Conservation (phyloP, 805 yeast species). For the Grigorovia transvaalensis region DNA sequence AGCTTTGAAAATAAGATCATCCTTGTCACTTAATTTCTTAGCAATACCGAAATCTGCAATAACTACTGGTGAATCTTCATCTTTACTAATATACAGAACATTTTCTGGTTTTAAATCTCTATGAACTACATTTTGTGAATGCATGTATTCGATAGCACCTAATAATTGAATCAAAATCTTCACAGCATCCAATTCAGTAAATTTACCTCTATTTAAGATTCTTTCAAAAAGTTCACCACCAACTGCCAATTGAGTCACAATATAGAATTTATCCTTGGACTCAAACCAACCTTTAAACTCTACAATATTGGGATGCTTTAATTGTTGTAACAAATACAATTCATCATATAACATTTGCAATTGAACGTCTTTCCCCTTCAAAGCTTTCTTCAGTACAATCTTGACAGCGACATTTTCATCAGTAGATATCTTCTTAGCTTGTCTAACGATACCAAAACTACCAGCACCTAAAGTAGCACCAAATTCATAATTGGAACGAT, state of each 20-base stretch:
- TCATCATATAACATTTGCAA: slow-evolving; percentile 67
- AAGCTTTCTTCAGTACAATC: slow-evolving; percentile 75
- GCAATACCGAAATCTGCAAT: slow-evolving; percentile 97
- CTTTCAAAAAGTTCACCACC: slow-evolving; percentile 95
- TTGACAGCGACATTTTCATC: slow-evolving; percentile 79
- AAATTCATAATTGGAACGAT: slow-evolving; percentile 62
- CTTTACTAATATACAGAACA: slow-evolving; percentile 53
- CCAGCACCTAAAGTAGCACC: slow-evolving; percentile 91
- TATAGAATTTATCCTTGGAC: slow-evolving; percentile 80
- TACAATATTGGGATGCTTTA: slow-evolving; percentile 82
- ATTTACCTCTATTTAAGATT: slow-evolving; percentile 67
- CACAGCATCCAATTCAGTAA: slow-evolving; percentile 84
- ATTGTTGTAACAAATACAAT: slow-evolving; percentile 51
- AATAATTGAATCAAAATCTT: slow-evolving; percentile 62
- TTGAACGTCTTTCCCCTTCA: slow-evolving; percentile 57
- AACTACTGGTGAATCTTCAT: slow-evolving; percentile 62
- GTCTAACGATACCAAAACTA: slow-evolving; percentile 83
- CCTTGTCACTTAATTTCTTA: slow-evolving; percentile 49
- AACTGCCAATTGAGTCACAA: slow-evolving; percentile 87
- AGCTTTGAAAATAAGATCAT: slow-evolving; percentile 54
- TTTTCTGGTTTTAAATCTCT: slow-evolving; percentile 94
- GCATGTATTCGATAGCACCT: slow-evolving; percentile 72
- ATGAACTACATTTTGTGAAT: slow-evolving; percentile 70
- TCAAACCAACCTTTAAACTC: slow-evolving; percentile 89
- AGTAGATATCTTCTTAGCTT: slow-evolving; percentile 45